Evolutionary conservation across 2,329 filamentous ascomycete genomes (phyloP), one percentile per base, ranked within the genome.

Genomic region (Myriosclerotinia scirpicola): DNA sequence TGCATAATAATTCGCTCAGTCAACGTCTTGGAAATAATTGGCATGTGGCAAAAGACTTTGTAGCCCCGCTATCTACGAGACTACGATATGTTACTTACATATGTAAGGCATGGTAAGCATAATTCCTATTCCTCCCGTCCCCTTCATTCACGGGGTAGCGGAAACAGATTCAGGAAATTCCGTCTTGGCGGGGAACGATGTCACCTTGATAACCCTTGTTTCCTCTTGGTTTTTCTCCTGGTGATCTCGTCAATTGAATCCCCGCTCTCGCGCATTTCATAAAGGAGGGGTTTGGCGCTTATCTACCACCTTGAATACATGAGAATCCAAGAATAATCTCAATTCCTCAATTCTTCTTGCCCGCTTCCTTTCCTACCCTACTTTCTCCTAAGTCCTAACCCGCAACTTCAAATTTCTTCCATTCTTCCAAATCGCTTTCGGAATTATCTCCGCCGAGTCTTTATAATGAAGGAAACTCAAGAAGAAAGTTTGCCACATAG

Each of bases 101-200:
- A n/a, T n/a, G n/a, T n/a, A n/a, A n/a, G n/a, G n/a, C n/a, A n/a
- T n/a, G n/a, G n/a, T n/a, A n/a, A n/a, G n/a, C n/a, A n/a, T n/a
- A n/a, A n/a, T n/a, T n/a, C n/a, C n/a, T n/a, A n/a, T n/a, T n/a
- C n/a, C n/a, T n/a, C n/a, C n/a, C n/a, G n/a, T n/a, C n/a, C n/a
- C n/a, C n/a, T 4, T 60, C n/a, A 17, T n/a, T 50, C 58, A 38
- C 56, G n/a, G 58, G 30, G 30, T 50, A 50, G 58, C 58, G 58
- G 58, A 50, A 48, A 60, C 42, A 38, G 20, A 36, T 38, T 38
- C 17, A 26, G 30, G 30, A 50, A 38, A 50, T 38, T 38, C 58
- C 58, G 58, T 44, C 58, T 60, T 60, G 58, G 58, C 58, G 34
- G 30, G 30, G 46, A 50, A 60, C 56, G 44, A 60, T 60, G 44